Evolutionary conservation across 352 stramenopile species (phyloP), one percentile per base, ranked within the genome.

Genomic region (Globisporangium yorkense): DNA sequence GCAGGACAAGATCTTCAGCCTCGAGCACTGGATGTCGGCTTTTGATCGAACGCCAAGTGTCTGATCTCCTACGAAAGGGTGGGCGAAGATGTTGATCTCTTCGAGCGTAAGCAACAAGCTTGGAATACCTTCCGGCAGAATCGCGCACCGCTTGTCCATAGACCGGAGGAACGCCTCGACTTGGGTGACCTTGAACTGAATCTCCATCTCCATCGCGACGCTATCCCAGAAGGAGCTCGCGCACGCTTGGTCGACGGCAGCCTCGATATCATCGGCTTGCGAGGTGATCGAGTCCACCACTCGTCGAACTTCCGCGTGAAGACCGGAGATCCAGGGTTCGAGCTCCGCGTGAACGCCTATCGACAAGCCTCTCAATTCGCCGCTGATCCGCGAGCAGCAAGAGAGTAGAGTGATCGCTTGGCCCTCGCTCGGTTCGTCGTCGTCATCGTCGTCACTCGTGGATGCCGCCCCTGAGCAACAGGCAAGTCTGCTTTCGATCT

Each of bases 141-240:
- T 65, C 0, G 59, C 56, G n/a, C 76, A 91, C 7, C 37, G 65
- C 40, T 63, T 58, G 15, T 70, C 58, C 20, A 78, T 58, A 44
- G 68, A 63, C 18, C 63, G 50, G 7, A 87, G 49, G 3, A 68
- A 50, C 9, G 88, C 12, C 20, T 82, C 67, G 3, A 56, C 77
- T 27, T 79, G 83, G 12, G 70, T 27, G 16, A 87, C 37, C 57
- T 91, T 93, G 58, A 80, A 65, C 40, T 91, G 79, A 24, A 80
- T 62, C 52, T 88, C 72, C 54, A 90, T 47, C 39, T 86, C 68
- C 1, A 75, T 56, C 9, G 63, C 59, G 10, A 75, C 59, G 35
- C 49, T 63, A 13, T 66, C 53, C n/a, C 37, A 50, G 29, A 66
- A 33, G 9, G 51, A 21, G 31, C 12, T 43, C 5, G 18, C 21